phyloP scores from a whole-genome alignment of 2,329 filamentous ascomycete genomes.

The Alternaria consortialis region DNA sequence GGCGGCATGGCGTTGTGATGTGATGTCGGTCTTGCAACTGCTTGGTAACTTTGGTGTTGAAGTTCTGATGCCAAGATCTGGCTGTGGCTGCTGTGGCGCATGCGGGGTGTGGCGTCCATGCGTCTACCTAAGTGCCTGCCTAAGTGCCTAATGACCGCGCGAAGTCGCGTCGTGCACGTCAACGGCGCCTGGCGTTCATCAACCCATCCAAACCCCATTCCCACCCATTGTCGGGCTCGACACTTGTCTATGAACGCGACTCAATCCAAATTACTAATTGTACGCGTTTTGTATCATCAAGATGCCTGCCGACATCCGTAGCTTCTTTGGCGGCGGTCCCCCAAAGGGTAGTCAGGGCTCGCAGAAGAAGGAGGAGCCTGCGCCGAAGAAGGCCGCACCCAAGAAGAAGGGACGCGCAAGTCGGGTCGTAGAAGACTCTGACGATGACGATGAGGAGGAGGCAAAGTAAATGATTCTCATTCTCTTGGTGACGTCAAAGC shows the following conservation, averaged over 20 bases:
- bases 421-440: slow-evolving; percentile 71
- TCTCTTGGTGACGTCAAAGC: slow-evolving; percentile 15
- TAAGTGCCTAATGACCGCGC: slow-evolving; percentile 24
- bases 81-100: slow-evolving; percentile 17
- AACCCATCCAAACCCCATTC: slow-evolving; percentile 7
- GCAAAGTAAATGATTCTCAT: slow-evolving; percentile 32
- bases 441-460: slow-evolving; percentile 66
- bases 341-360: slow-evolving; percentile 63
- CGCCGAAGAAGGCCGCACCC: slow-evolving; percentile 48
- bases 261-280: background rate
- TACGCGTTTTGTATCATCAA: slow-evolving; percentile 1
- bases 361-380: slow-evolving; percentile 44
- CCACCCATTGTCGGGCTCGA: slow-evolving; percentile 4
- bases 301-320: slow-evolving; percentile 91
- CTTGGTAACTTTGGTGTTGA: slow-evolving; percentile 16
- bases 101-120: slow-evolving; percentile 18
- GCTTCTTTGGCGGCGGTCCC: slow-evolving; percentile 82
- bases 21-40: slow-evolving; percentile 4
- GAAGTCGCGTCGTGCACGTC: slow-evolving; percentile 31
- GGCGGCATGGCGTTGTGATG: slow-evolving; percentile 50
- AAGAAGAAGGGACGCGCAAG: slow-evolving; percentile 55
- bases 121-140: slow-evolving; percentile 17
- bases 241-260: background rate
- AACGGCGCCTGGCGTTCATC: slow-evolving; percentile 14
- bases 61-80: slow-evolving; percentile 40